phyloP scores from a whole-genome alignment of 1,284 basidiomycete genomes.

The Cutaneotrichosporon sp. region DNA sequence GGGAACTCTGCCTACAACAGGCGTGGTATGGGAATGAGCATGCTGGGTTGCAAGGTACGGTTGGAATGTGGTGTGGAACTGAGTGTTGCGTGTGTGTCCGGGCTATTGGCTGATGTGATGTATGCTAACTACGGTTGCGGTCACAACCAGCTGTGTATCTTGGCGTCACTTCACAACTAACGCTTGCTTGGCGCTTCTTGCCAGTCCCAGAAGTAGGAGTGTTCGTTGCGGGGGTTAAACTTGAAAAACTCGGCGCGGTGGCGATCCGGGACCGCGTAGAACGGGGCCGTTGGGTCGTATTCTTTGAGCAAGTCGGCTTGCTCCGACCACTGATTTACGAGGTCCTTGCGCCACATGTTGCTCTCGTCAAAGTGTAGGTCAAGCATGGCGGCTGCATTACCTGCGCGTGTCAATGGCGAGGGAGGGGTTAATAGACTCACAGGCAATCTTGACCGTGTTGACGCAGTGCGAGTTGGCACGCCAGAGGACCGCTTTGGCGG shows the following conservation, averaged over 20 bases:
- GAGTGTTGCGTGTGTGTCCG: too few species aligned
- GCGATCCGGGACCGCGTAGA: not conserved
- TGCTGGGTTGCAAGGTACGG: not conserved
- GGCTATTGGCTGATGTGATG: too few species aligned
- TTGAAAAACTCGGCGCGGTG: not conserved
- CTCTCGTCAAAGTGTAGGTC: not conserved
- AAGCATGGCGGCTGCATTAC: not conserved
- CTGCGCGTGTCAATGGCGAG: not conserved
- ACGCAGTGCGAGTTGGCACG: not conserved
- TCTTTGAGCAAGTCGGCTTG: not conserved
- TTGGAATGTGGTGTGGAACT: too few species aligned
- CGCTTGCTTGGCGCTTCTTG: too few species aligned
- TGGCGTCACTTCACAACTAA: too few species aligned
- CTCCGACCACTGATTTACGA: not conserved
- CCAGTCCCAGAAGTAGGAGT: not conserved
- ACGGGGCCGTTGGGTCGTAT: not conserved
- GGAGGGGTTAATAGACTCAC: not conserved
- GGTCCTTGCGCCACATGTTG: not conserved
- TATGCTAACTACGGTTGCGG: too few species aligned
- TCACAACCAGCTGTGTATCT: too few species aligned
- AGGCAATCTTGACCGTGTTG: not conserved
- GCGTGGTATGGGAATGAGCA: too few species aligned
- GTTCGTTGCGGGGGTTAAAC: not conserved
- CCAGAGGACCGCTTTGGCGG: slow-evolving; percentile 1
- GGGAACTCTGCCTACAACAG: too few species aligned